A percentile compares a stretch with the other conserved stretches of the same genome.
Conservation (phyloP, 805 yeast genomes). For the Saccharomycopsis microspora region DNA sequence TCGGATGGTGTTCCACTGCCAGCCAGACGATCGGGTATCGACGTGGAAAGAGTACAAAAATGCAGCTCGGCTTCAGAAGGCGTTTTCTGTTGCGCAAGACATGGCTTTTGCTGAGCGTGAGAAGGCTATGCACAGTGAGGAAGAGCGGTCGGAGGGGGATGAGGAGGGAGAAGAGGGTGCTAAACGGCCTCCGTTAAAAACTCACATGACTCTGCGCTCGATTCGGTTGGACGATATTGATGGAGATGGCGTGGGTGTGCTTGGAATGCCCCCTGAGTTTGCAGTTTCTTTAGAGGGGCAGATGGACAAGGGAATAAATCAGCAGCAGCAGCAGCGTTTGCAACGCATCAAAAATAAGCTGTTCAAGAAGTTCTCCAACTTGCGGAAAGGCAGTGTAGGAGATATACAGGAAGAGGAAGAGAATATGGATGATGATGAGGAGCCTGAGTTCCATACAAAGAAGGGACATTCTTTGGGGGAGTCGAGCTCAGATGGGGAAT, state of each 20-base stretch:
- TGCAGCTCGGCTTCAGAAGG: slow-evolving; percentile 46
- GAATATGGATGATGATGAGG: slow-evolving; percentile 1
- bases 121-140: background rate
- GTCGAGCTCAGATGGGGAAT: too few relatives aligned
- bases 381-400: background rate
- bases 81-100: slow-evolving; percentile 33
- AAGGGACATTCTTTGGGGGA: background rate
- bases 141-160: background rate
- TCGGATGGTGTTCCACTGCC: slow-evolving; percentile 81
- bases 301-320: background rate
- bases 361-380: slow-evolving; percentile 2
- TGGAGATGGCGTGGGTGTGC: slow-evolving; percentile 2
- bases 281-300: background rate
- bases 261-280: slow-evolving; percentile 16
- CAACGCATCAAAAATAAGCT: slow-evolving; percentile 1
- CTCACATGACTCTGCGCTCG: slow-evolving; percentile 10
- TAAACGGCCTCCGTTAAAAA: slow-evolving; percentile 6
- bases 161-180: slow-evolving; percentile 1
- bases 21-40: slow-evolving; percentile 87
- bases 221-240: slow-evolving; percentile 11
- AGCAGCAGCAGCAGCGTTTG: slow-evolving; percentile 1
- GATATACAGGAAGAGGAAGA: slow-evolving; percentile 1
- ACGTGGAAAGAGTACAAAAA: slow-evolving; percentile 86
- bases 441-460: background rate
- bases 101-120: slow-evolving; percentile 18